A percentile compares a stretch with the other conserved stretches of the same genome.
phyloP scores from a whole-genome alignment of 1,139 yeast species.

The Kodamaea sp. region DNA sequence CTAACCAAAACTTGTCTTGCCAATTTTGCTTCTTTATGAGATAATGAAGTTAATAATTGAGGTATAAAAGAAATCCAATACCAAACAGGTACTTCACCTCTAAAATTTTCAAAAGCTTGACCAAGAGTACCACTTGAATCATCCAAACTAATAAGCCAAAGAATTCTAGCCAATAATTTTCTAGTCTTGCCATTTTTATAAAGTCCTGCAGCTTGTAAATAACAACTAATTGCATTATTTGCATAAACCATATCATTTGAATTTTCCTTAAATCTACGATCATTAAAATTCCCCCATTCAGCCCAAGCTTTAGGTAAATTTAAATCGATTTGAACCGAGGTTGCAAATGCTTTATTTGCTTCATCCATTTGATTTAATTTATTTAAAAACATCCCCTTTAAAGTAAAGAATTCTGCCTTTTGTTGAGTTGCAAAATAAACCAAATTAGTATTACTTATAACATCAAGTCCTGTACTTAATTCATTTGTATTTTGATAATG shows the following conservation, averaged over 20 bases:
- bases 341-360: slow-evolving; percentile 96
- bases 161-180: slow-evolving; percentile 78
- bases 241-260: slow-evolving; percentile 84
- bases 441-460: slow-evolving; percentile 90
- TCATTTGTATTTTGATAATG: slow-evolving; percentile 88
- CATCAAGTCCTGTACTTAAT: slow-evolving; percentile 90
- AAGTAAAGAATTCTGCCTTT: slow-evolving; percentile 94
- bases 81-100: slow-evolving; percentile 98
- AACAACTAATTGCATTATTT: slow-evolving; percentile 91
- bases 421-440: slow-evolving; percentile 96
- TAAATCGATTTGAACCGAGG: slow-evolving; percentile 93
- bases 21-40: slow-evolving; percentile 85
- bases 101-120: slow-evolving; percentile 83
- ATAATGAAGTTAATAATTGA: slow-evolving; percentile 81
- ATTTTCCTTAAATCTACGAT: slow-evolving; percentile 78
- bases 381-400: slow-evolving; percentile 96
- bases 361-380: slow-evolving; percentile 87
- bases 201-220: slow-evolving; percentile 94
- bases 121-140: slow-evolving; percentile 79
- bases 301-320: slow-evolving; percentile 99
- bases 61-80: slow-evolving; percentile 98
- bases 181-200: slow-evolving; percentile 92
- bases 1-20: slow-evolving; percentile 85
- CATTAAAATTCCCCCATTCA: slow-evolving; percentile 97
- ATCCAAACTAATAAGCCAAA: slow-evolving; percentile 93